Evolutionary conservation across 768 basidiomycete species (phyloP).

Genomic region (Mycena albidolilacea): DNA sequence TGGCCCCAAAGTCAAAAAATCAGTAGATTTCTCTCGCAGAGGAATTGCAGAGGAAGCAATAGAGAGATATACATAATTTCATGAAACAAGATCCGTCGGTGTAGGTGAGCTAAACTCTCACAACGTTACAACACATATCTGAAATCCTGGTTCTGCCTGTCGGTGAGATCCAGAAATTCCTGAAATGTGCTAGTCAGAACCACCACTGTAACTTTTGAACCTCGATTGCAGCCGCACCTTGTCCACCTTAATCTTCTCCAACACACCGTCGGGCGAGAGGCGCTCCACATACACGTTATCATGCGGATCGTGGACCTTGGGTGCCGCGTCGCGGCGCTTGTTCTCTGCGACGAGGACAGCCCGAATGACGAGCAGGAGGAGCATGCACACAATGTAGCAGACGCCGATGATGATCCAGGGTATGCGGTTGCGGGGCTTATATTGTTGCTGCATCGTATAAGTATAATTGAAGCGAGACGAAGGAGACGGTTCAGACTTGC

Average conservation of each 20-base stretch:
- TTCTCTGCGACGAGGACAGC: slow-evolving; percentile 73
- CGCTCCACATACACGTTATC: slow-evolving; percentile 76
- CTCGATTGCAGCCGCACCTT: slow-evolving; percentile 73
- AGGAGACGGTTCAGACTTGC: no score
- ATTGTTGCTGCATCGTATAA: not conserved
- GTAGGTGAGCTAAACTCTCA: no score
- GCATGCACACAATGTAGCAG: slow-evolving; percentile 65
- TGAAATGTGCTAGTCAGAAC: not conserved
- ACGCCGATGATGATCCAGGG: slow-evolving; percentile 83
- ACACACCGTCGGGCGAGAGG: slow-evolving; percentile 58
- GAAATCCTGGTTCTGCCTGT: slow-evolving; percentile 24
- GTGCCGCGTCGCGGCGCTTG: slow-evolving; percentile 67
- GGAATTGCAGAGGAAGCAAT: no score
- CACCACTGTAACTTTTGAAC: no score
- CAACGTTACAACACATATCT: slow-evolving; percentile 15
- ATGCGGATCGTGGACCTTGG: slow-evolving; percentile 65
- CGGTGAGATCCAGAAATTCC: slow-evolving; percentile 26
- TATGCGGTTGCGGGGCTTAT: slow-evolving; percentile 67
- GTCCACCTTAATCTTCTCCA: slow-evolving; percentile 70
- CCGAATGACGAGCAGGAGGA: slow-evolving; percentile 71
- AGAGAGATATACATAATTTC: slow-evolving; percentile 51
- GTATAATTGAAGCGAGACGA: no score
- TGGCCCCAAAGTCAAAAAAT: no score
- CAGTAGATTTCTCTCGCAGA: no score
- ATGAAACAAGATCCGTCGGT: no score